Percentiles rank a stretch among this genome's conserved stretches.
These are phyloP conservation scores for Eutrema japonicum DNA, from an alignment of 345 rosid species.

Conservation along the genomic window DNA sequence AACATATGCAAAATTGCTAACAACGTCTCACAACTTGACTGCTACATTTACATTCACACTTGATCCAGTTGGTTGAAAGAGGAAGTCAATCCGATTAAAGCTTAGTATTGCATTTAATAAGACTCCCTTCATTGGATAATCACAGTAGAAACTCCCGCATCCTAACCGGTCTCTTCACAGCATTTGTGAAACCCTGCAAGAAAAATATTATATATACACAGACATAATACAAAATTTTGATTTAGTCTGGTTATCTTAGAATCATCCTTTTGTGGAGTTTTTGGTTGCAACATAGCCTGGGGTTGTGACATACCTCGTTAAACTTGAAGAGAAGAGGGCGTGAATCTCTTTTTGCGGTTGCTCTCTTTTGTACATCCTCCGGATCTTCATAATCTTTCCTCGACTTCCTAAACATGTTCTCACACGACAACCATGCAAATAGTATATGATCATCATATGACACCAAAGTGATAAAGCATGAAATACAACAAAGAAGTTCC, in stretches of 20 bases:
- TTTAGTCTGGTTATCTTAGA: not conserved
- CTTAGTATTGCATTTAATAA: slow-evolving; percentile 4
- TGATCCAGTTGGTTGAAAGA: not conserved
- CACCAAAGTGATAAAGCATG: slow-evolving; percentile 9
- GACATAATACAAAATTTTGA: not conserved
- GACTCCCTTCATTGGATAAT: slow-evolving; percentile 23
- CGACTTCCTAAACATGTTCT: slow-evolving; percentile 70
- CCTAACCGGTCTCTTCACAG: slow-evolving; percentile 85
- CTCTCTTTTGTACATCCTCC: slow-evolving; percentile 44
- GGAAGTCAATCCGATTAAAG: not conserved
- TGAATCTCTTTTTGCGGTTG: slow-evolving; percentile 62
- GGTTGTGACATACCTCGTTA: slow-evolving; percentile 68
- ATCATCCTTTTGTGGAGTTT: not conserved
- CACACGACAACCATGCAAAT: slow-evolving; percentile 5
- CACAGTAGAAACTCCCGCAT: slow-evolving; percentile 71
- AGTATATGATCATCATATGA: slow-evolving; percentile 1
- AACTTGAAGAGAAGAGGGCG: slow-evolving; percentile 84
- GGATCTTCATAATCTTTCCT: slow-evolving; percentile 55
- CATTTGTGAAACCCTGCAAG: slow-evolving; percentile 85
- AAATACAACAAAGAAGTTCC: not conserved
- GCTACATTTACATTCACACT: slow-evolving; percentile 3
- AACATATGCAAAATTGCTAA: too few relatives aligned
- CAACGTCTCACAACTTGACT: not conserved
- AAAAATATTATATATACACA: not conserved
- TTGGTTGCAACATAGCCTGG: slow-evolving; percentile 6